These are phyloP conservation scores for Gossypium gossypioides DNA, from an alignment of 441 rosid genomes.

Conservation along the genomic window DNA sequence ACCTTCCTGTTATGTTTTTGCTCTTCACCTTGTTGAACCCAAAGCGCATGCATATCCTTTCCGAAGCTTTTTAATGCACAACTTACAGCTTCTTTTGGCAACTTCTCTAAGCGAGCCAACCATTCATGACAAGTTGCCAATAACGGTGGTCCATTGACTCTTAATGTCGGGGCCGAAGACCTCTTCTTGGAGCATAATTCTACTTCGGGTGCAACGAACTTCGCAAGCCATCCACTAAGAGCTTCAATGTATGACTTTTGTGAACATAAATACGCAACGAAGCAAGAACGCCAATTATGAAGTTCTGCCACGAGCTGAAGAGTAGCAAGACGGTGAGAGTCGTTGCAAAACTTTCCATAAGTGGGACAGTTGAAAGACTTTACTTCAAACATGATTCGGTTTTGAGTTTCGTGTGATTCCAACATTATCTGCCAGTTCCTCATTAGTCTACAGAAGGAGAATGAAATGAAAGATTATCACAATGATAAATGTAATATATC, in stretches of 20 bases:
- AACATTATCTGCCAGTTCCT: conserved; percentile 41
- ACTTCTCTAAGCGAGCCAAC: conserved; percentile 28
- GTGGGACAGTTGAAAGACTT: conserved; percentile 26
- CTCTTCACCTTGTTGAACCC: conserved; percentile 47
- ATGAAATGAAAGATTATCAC: conserved; percentile 1
- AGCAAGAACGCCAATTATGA: conserved; percentile 36
- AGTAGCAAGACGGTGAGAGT: conserved; percentile 50
- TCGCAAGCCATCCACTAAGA: conserved; percentile 40
- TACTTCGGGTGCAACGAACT: conserved; percentile 33
- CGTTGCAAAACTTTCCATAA: conserved; percentile 28
- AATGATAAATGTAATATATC: neutral
- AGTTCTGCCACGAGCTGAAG: conserved; percentile 47
- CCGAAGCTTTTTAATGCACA: conserved; percentile 30
- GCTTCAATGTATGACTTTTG: conserved; percentile 47
- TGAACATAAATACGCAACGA: conserved; percentile 26
- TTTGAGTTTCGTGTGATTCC: conserved; percentile 45
- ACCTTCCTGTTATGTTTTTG: conserved; percentile 47
- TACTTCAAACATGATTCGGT: conserved; percentile 34
- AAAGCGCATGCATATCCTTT: conserved; percentile 29
- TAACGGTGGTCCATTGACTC: conserved; percentile 27
- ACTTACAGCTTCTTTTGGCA: conserved; percentile 34
- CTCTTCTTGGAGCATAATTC: conserved; percentile 23
- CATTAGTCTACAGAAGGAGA: conserved; percentile 32
- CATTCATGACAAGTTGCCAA: conserved; percentile 37
- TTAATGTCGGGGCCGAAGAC: conserved; percentile 14